Percentiles rank a stretch among this genome's conserved stretches.
Conservation (phyloP, 768 basidiomycete genomes). For the Candolleomyces efflorescens region DNA sequence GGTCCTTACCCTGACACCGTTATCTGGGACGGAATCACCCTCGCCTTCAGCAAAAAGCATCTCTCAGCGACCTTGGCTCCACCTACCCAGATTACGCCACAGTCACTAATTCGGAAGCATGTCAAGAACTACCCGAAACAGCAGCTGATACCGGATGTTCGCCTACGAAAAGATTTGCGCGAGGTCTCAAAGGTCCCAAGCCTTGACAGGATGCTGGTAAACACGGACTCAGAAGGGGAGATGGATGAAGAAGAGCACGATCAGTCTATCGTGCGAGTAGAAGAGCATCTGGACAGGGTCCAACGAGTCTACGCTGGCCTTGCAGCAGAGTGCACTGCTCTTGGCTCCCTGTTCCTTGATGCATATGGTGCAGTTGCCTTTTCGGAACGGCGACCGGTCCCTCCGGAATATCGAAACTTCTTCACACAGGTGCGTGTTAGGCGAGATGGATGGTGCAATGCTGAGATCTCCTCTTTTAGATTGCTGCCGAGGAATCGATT, state of each 20-base stretch:
- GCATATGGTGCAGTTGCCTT: background rate
- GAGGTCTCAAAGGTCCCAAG: background rate
- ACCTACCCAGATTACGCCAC: slow-evolving; percentile 13
- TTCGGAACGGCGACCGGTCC: background rate
- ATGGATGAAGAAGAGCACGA: background rate
- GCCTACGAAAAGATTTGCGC: background rate
- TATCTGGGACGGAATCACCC: slow-evolving; percentile 31
- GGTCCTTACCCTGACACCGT: slow-evolving; percentile 22
- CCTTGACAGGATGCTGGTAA: background rate
- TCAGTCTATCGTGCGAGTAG: background rate
- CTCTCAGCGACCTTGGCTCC: slow-evolving; percentile 19
- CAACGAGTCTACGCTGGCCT: background rate
- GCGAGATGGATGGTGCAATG: background rate
- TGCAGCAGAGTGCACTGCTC: background rate
- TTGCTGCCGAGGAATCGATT: slow-evolving; percentile 19
- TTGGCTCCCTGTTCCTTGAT: background rate
- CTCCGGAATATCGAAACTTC: background rate
- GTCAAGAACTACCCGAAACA: slow-evolving; percentile 5
- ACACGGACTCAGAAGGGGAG: background rate
- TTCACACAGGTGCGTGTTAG: background rate
- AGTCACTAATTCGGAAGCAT: background rate
- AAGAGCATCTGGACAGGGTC: background rate
- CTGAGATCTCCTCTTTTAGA: background rate
- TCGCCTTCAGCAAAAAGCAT: slow-evolving; percentile 26
- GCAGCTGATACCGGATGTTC: background rate